phyloP scores from a whole-genome alignment of 768 basidiomycete species.

The Psilocybe cyanescens region DNA sequence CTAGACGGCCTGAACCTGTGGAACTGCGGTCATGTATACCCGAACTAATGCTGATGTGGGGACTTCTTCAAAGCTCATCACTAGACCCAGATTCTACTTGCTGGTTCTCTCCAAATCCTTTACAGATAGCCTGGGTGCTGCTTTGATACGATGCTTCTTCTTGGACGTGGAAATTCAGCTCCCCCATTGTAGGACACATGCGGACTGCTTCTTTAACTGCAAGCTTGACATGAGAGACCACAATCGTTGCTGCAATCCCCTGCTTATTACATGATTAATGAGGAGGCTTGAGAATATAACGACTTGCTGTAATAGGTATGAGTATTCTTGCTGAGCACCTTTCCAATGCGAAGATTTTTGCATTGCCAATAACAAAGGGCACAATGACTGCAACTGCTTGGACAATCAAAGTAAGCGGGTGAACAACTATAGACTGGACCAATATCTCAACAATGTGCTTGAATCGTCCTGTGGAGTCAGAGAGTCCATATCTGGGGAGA shows the following conservation, averaged over 20 bases:
- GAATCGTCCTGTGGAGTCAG: background rate
- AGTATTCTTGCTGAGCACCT: background rate
- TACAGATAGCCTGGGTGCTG: too few relatives aligned
- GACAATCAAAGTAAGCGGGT: background rate
- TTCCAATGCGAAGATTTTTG: background rate
- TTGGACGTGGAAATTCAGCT: too few relatives aligned
- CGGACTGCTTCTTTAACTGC: background rate
- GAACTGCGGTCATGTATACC: too few relatives aligned
- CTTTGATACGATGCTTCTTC: too few relatives aligned
- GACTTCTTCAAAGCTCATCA: too few relatives aligned
- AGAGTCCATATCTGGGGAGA: background rate
- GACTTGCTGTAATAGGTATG: background rate
- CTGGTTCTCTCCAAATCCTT: too few relatives aligned
- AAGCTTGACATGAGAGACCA: constrained; percentile 6
- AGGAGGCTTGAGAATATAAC: background rate
- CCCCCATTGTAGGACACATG: too few relatives aligned
- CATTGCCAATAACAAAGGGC: background rate
- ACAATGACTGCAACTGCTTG: background rate
- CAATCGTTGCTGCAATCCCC: constrained; percentile 6
- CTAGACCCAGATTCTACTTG: too few relatives aligned
- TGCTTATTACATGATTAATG: background rate
- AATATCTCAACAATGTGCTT: constrained; percentile 5
- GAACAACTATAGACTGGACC: background rate
- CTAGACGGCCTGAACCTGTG: too few relatives aligned
- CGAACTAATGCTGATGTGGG: too few relatives aligned